Evolutionary conservation across 2,329 filamentous ascomycete species (phyloP).

Genomic region (Ceratocystiopsis brevicomis): DNA sequence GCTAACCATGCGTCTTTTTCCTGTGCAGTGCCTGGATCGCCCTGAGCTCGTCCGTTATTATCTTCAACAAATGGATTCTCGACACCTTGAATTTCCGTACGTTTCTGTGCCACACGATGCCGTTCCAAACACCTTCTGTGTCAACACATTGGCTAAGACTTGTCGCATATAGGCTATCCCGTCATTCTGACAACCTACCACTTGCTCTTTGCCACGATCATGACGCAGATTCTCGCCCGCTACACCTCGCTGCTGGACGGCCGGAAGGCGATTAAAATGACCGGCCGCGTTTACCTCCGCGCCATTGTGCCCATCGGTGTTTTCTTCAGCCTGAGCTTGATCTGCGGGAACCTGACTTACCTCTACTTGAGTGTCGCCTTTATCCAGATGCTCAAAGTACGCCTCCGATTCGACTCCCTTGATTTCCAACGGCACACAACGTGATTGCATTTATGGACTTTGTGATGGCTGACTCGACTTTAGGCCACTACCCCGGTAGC

Average conservation of each 20-base stretch:
- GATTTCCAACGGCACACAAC: too few relatives aligned
- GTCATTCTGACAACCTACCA: slow-evolving; percentile 93
- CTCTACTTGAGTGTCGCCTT: slow-evolving; percentile 90
- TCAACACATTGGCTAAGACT: too few relatives aligned
- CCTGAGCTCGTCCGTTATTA: slow-evolving; percentile 81
- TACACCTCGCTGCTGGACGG: slow-evolving; percentile 83
- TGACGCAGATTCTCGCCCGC: slow-evolving; percentile 83
- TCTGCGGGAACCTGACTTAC: slow-evolving; percentile 91
- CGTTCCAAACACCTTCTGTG: too few relatives aligned
- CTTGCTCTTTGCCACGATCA: slow-evolving; percentile 75
- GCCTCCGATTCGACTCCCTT: neutral
- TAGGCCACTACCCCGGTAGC: slow-evolving; percentile 88
- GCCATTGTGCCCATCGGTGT: slow-evolving; percentile 88
- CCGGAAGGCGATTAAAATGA: slow-evolving; percentile 95
- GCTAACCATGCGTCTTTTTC: neutral
- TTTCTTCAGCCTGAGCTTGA: slow-evolving; percentile 90
- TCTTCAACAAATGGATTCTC: slow-evolving; percentile 99
- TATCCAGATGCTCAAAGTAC: slow-evolving; percentile 96
- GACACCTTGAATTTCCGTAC: slow-evolving; percentile 67
- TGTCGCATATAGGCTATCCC: slow-evolving; percentile 33
- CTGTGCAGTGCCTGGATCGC: slow-evolving; percentile 65
- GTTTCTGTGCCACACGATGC: neutral
- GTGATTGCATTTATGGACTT: too few relatives aligned
- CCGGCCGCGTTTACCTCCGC: slow-evolving; percentile 74
- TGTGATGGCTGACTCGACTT: neutral